A percentile compares a stretch with the other conserved stretches of the same genome.
These are phyloP conservation scores for Fraxinus platypoda DNA, from an alignment of 305 asterid genomes.

Conservation along the genomic window DNA sequence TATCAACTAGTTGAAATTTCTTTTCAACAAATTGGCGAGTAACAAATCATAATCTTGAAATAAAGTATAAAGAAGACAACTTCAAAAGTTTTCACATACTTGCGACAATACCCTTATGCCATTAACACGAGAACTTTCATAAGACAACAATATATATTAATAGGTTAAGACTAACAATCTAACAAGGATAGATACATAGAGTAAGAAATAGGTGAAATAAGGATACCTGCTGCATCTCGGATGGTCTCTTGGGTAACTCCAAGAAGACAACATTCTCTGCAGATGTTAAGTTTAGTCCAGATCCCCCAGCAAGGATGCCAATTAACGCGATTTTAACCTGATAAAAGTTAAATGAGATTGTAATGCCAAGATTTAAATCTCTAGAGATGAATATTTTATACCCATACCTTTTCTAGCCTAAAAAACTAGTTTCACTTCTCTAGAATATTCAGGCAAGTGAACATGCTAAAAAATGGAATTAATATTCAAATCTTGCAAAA, in stretches of 20 bases:
- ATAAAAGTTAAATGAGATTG: constrained; percentile 19
- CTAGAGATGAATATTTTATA: neutral
- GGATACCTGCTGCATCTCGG: constrained; percentile 77
- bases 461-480: neutral
- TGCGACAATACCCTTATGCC: neutral
- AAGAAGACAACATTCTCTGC: constrained; percentile 88
- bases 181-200: neutral
- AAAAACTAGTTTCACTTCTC: neutral
- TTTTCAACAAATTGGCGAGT: constrained; percentile 2
- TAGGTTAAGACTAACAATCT: neutral
- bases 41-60: constrained; percentile 1
- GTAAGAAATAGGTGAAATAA: constrained; percentile 15
- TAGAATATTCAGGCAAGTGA: neutral
- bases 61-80: neutral
- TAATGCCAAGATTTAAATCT: constrained; percentile 13
- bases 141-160: neutral
- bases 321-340: constrained; percentile 88
- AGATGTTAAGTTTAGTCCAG: constrained; percentile 84
- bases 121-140: neutral
- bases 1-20: neutral
- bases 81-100: neutral
- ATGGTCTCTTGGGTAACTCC: constrained; percentile 77
- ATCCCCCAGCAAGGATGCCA: constrained; percentile 95
- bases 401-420: constrained; percentile 5
- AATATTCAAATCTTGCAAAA: neutral